Base-by-base conservation (phyloP, 768 basidiomycete genomes). In the Bullera alba region DNA sequence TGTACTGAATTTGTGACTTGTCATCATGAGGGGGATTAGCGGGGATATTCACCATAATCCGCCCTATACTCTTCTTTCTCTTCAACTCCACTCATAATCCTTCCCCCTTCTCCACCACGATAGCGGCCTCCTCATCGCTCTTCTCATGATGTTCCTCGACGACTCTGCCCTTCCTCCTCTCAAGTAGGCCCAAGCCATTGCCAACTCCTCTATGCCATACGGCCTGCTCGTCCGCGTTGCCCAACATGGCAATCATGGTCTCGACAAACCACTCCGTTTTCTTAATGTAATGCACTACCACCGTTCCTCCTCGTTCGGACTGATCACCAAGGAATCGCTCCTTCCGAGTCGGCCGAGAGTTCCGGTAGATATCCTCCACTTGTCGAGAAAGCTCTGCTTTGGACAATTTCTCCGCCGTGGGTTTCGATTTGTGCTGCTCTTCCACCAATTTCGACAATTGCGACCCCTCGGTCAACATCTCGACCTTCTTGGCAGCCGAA, bases 231-330 rank as follows among this genome's bases (percentile, higher is more conserved):
- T 58, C 50, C 27, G 46, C 35, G 30, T 36, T 42, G 2, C 86
- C 87, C 25, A 96, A 76, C 22, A 99, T 76, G 16, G 89, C 90
- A 10, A 90, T 74, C 10, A 89, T 87, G 4, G 92, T 87, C 75
- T 99, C 93, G 59, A 91, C 72, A 74, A 86, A 96, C 93, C 93
- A 99, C 75, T 87, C 85, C 57, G 87, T 83, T 71, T 88, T 85
- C 82, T 96, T 99, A 78, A 99, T 85, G 70, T 88, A 96, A 75
- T 99, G 93, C 45, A 99, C 90, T 19, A 90, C 86, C 39, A 92
- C 79, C 2, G 93, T 99, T 4, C 93, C 95, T 3, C 93, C 93
- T 7, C 53, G 26, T 34, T 81, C 78, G 30, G 79, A 78, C 0
- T 80, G 77, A 30, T 81, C 80, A 12, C 57, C 57, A 29, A 57